Evolutionary conservation across 2,329 filamentous ascomycete species (phyloP), one percentile per base, ranked within the genome.

Genomic region (Hymenoscyphus occultus): DNA sequence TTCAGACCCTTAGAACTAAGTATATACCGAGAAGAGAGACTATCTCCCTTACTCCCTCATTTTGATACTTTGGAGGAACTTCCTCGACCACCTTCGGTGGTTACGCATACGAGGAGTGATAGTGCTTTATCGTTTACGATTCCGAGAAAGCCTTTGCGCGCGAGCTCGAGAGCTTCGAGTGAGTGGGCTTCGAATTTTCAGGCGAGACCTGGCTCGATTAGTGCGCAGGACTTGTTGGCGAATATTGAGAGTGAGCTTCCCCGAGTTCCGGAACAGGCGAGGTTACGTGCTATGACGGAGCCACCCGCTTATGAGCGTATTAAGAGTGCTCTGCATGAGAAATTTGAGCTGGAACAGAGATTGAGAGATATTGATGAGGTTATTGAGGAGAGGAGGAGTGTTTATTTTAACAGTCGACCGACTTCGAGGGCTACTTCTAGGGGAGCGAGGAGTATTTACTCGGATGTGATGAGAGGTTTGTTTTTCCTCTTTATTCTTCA

Each of bases 311-410:
- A 73, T 61, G 72, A 74, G 56, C 65, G 74, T 57, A 71, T 76
- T 16, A 73, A 73, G 62, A 72, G 70, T 12, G 72, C 72, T 56
- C 57, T 76, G 9, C 69, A 74, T 45, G 74, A 76, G 64, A 74
- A 71, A 77, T 76, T 84, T 62, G 86, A 89, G 72, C 79, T 85
- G 67, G 86, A 89, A 63, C 78, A 77, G 64, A 75, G 87, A 56
- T 81, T 89, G 74, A 81, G 81, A 64, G 81, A 86, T 69, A 87
- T 89, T 62, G 83, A 89, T 61, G 81, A 84, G 60, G 78, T 85
- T 28, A 81, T 87, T 31, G 74, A 75, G 48, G 84, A 87, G 77
- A 81, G 84, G 65, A 84, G 86, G 75, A 88, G 83, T 74, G 75
- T 86, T 40, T 87, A 85, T 68, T 69, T 80, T 19, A 72, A 66